Base-by-base conservation (phyloP, 2,329 filamentous ascomycete genomes). In the Ophiostoma sp. region DNA sequence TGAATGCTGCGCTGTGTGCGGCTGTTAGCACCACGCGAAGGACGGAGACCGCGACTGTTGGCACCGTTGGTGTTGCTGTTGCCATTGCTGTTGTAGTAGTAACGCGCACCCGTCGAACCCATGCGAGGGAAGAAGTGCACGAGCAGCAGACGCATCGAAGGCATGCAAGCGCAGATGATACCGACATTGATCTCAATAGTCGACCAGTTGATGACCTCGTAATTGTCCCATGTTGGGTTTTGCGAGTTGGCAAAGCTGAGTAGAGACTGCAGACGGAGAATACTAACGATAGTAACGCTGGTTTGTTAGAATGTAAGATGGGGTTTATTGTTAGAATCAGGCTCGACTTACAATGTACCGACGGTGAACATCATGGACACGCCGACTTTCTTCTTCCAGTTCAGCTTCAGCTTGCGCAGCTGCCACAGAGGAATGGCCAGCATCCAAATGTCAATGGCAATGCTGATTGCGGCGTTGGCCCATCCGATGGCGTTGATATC, bases 401-500 rank as follows among this genome's bases (percentile, higher is more conserved):
- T 77, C 62, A 83, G 71, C 4, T 79, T 76, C 36, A 83, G 75
- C 1, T 73, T 65, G 40, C 75, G 69, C 5, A 84, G 72, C 69
- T 81, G 78, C 11, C 78, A 77, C n/a, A 83, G 76, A 0, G 85
- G 84, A 4, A 87, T 75, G 0, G 75, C 78, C 18, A 87, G 76
- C 72, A 86, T 82, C 78, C 81, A 81, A 2, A 83, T 11, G 69
- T 87, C 85, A 36, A 84, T 75, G 0, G 75, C 75, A 60, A 87
- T 85, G 69, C 81, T 83, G 66, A 84, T 79, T n/a, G 73, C 79
- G 0, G 84, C 84, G 45, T 83, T 81, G 45, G 81, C 77, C 81
- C 82, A 86, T 0, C 76, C 80, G 2, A 85, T 76, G 1, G 76
- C 75, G 69, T 83, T 84, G 70, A 82, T 75, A 68, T 84, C 77